Conservation (phyloP, 306 rosid genomes). For the Morella rubra region DNA sequence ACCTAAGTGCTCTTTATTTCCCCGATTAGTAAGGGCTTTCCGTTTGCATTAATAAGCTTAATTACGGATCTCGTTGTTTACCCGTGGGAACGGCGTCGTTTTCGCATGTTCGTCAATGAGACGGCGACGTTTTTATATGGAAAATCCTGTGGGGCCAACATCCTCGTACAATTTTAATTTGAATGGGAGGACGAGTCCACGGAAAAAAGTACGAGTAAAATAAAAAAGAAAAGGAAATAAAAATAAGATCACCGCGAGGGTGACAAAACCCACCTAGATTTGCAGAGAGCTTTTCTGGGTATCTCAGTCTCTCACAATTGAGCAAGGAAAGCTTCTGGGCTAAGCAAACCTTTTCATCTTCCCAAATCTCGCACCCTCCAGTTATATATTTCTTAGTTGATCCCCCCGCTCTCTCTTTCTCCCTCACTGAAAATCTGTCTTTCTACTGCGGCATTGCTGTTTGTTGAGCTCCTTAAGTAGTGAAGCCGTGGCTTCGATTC, state of each 20-base stretch:
- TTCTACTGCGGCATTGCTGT: conserved; percentile 16
- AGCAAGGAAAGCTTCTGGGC: conserved; percentile 19
- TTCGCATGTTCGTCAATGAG: background rate
- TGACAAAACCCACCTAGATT: background rate
- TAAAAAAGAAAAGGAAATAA: background rate
- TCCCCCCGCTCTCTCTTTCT: conserved; percentile 8
- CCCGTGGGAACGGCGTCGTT: background rate
- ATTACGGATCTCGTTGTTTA: background rate
- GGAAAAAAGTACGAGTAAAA: background rate
- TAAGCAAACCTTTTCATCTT: conserved; percentile 24
- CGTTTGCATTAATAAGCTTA: background rate
- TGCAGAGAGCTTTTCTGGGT: conserved; percentile 9
- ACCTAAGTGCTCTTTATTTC: conserved; percentile 18
- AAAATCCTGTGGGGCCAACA: background rate
- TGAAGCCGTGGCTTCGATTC: conserved; percentile 25
- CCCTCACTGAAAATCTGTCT: conserved; percentile 27
- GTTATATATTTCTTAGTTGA: conserved; percentile 7
- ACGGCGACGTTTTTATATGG: conserved; percentile 22
- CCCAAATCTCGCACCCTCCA: conserved; percentile 12
- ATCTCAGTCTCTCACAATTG: conserved; percentile 8
- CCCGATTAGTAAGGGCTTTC: conserved; percentile 3
- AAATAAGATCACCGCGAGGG: background rate
- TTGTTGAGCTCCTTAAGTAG: conserved; percentile 10
- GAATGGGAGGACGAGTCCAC: background rate
- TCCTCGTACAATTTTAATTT: background rate